phyloP scores from a whole-genome alignment of 176 grass and related monocot species.

The Puccinellia tenuiflora region DNA sequence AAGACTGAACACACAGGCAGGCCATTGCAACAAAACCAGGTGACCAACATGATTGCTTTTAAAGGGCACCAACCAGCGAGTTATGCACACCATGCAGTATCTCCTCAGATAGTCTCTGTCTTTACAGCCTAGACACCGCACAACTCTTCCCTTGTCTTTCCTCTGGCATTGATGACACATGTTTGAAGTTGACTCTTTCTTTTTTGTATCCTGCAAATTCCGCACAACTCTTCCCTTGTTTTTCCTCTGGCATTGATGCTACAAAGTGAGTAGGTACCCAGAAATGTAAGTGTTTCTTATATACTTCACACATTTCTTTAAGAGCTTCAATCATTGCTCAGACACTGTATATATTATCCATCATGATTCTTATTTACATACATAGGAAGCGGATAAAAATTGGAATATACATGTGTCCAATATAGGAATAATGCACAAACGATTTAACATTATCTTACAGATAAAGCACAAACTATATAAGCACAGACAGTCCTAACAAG shows the following conservation, averaged over 20 bases:
- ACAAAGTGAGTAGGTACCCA: background rate
- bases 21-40: background rate
- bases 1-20: background rate
- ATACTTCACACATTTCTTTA: background rate
- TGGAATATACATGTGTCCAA: background rate
- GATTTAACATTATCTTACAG: background rate
- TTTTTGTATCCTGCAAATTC: slow-evolving; percentile 12
- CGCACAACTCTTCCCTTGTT: slow-evolving; percentile 55
- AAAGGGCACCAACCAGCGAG: slow-evolving; percentile 44
- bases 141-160: slow-evolving; percentile 51
- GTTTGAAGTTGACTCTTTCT: background rate
- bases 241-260: slow-evolving; percentile 66
- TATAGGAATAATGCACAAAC: background rate
- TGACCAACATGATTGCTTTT: background rate
- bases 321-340: background rate
- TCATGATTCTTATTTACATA: background rate
- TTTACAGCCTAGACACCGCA: slow-evolving; percentile 38
- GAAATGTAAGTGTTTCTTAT: background rate
- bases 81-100: slow-evolving; percentile 61
- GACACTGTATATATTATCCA: background rate
- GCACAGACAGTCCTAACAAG: background rate
- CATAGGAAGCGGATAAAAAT: background rate
- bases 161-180: slow-evolving; percentile 90
- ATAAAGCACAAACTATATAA: background rate
- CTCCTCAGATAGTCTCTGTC: background rate